A percentile compares a stretch with the other conserved stretches of the same genome.
phyloP scores from a whole-genome alignment of 2,329 filamentous ascomycete species.

The Monosporascus sp. region DNA sequence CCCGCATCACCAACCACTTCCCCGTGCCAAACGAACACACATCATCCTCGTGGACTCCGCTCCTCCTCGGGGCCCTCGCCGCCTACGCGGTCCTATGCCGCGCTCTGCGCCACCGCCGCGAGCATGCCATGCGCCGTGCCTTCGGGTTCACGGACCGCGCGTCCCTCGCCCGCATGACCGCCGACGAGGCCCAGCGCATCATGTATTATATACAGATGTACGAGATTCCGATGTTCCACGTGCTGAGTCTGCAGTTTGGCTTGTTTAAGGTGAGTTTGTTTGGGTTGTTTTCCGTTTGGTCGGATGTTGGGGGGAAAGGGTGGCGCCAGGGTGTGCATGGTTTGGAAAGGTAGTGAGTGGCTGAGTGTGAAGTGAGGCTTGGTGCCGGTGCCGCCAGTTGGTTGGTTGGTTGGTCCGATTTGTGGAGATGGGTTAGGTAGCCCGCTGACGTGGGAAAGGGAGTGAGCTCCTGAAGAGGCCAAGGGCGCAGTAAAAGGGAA shows the following conservation, averaged over 20 bases:
- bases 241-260: conserved; percentile 23
- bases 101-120: conserved; percentile 21
- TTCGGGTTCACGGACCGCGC: conserved; percentile 21
- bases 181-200: conserved; percentile 25
- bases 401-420: too few species aligned
- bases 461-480: neutral
- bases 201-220: conserved; percentile 17
- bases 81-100: conserved; percentile 22
- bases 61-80: conserved; percentile 12
- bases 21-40: conserved; percentile 1
- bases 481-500: neutral
- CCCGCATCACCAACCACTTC: conserved; percentile 1
- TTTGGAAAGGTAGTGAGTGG: too few species aligned
- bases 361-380: too few species aligned
- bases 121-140: conserved; percentile 15
- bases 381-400: too few species aligned
- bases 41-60: conserved; percentile 12
- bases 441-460: neutral
- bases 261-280: conserved; percentile 24
- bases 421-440: neutral
- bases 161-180: conserved; percentile 24
- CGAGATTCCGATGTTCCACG: conserved; percentile 23
- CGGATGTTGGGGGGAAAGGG: neutral
- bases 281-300: neutral
- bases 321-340: too few species aligned